These are phyloP conservation scores for Pisolithus tinctorius DNA, from an alignment of 768 basidiomycete genomes.

Conservation along the genomic window DNA sequence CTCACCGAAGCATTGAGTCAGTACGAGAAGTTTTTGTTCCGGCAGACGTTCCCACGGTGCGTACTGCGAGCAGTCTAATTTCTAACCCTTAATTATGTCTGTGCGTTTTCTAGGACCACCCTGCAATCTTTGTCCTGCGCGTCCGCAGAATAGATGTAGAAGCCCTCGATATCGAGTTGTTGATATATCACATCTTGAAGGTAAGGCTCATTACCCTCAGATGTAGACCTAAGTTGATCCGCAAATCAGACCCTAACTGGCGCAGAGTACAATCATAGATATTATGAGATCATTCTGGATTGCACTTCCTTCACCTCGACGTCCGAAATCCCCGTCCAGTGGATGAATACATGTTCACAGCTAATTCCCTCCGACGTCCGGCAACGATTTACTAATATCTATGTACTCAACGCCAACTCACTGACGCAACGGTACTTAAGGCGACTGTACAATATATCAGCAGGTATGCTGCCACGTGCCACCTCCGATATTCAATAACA, in stretches of 20 bases:
- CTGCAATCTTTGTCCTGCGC: conserved; percentile 53
- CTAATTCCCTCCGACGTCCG: conserved; percentile 67
- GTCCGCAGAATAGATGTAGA: conserved; percentile 73
- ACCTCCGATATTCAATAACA: conserved; percentile 2
- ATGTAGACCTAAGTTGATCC: background rate
- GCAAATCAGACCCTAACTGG: conserved; percentile 44
- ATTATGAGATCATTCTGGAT: conserved; percentile 73
- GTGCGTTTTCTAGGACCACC: conserved; percentile 32
- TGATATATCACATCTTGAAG: conserved; percentile 76
- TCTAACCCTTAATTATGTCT: conserved; percentile 1
- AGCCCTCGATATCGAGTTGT: conserved; percentile 67
- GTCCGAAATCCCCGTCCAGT: conserved; percentile 76
- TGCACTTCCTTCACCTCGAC: conserved; percentile 71
- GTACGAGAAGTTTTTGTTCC: conserved; percentile 65
- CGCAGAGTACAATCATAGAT: conserved; percentile 38
- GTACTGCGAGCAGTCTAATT: conserved; percentile 4
- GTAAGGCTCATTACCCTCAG: conserved; percentile 27
- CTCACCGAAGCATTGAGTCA: conserved; percentile 50
- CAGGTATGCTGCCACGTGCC: conserved; percentile 28
- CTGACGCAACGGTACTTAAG: conserved; percentile 69
- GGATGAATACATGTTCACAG: conserved; percentile 74
- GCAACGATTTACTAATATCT: conserved; percentile 48
- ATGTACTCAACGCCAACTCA: conserved; percentile 70
- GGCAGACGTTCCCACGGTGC: conserved; percentile 40
- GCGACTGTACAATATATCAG: conserved; percentile 65